Base-by-base conservation (phyloP, 129 eudicot genomes). In the Lonicera japonica region DNA sequence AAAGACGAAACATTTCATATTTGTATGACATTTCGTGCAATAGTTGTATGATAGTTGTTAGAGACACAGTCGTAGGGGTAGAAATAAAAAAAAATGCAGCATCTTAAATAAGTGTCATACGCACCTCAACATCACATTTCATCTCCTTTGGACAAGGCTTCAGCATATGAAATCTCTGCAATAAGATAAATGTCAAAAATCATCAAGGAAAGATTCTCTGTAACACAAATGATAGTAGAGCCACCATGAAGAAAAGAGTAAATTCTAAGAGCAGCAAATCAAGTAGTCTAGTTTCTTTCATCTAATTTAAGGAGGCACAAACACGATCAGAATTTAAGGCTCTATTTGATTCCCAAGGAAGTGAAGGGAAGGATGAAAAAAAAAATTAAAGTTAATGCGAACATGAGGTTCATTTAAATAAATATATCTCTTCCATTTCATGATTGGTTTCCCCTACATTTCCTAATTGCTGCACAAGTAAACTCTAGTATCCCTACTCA, bases 51-150 rank as follows among this genome's bases (percentile, higher is more conserved):
- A 43, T 43, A 3, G 50, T 3, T 8, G 50, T 43, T 2, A 43
- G 3, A 43, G 5, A 8, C 2, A 43, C 1, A 43, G 16, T 43
- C 16, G 13, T 43, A 43, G 13, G 6, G 13, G 13, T 14, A 43
- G 14, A 43, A 14, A 43, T 43, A 50, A 50, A 50, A n/a, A n/a
- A 50, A 50, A 50, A 50, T n/a, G 17, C 21, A 22, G 22, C 5
- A 58, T 6, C 16, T 24, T 11, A 69, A 13, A 24, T 0, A 25
- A 8, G 10, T 16, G 41, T n/a, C n/a, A 45, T 52, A 43, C 78
- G 51, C 70, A 94, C 99, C 99, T 88, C 99, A 60, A 94, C 99
- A 70, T 88, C 99, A 68, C 99, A 94, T 73, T 80, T 94, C 96
- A 88, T 88, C 76, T 94, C 99, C 82, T 94, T 94, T 8, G 89